Percentiles rank a stretch among this genome's conserved stretches.
Conservation (phyloP, 768 basidiomycete genomes). For the Strobilomyces echinocephalus region DNA sequence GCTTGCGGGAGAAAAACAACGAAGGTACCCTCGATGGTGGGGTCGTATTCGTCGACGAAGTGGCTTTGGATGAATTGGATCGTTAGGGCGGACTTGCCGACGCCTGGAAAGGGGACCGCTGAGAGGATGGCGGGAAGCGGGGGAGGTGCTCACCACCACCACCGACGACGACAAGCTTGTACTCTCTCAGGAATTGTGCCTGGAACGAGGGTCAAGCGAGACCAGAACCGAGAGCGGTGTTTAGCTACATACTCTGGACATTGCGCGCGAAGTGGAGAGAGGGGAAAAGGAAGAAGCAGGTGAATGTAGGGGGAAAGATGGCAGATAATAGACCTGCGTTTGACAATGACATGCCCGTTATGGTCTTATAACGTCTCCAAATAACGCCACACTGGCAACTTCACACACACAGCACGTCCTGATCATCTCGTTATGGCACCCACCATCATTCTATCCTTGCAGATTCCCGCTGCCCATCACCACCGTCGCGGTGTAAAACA, state of each 20-base stretch:
- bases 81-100: slow-evolving; percentile 86
- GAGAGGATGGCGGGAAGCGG: slow-evolving; percentile 16
- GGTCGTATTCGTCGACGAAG: slow-evolving; percentile 91
- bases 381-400: slow-evolving; percentile 23
- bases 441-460: not conserved
- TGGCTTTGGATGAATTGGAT: slow-evolving; percentile 98
- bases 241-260: slow-evolving; percentile 29
- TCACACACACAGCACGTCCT: slow-evolving; percentile 2
- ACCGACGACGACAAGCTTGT: slow-evolving; percentile 97
- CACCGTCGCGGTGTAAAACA: too few species aligned
- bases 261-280: slow-evolving; percentile 6
- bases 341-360: slow-evolving; percentile 7
- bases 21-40: slow-evolving; percentile 81
- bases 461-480: too few species aligned
- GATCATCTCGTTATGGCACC: not conserved
- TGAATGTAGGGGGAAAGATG: slow-evolving; percentile 3
- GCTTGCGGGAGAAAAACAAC: slow-evolving; percentile 7
- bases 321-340: slow-evolving; percentile 3
- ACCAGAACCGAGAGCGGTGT: not conserved
- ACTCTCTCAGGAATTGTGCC: slow-evolving; percentile 92
- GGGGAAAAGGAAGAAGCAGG: not conserved
- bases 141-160: slow-evolving; percentile 71
- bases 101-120: slow-evolving; percentile 20
- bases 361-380: slow-evolving; percentile 21
- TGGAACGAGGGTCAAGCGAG: slow-evolving; percentile 25